Evolutionary conservation across 257 asterid species (phyloP).

Genomic region (Ocimum tenuiflorum): DNA sequence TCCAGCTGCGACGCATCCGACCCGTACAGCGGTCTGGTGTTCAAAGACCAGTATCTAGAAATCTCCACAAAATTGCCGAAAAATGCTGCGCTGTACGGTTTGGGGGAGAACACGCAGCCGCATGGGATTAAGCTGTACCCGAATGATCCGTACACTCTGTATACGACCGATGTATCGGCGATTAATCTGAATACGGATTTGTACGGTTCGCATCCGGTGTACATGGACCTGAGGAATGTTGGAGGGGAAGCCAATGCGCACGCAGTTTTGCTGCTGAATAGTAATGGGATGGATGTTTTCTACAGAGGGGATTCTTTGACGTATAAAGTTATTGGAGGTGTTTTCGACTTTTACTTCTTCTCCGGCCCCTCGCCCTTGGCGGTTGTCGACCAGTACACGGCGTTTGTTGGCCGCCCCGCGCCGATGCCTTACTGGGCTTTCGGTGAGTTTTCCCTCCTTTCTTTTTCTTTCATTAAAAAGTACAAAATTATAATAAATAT

Average conservation of each 20-base stretch:
- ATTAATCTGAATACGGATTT: constrained; percentile 69
- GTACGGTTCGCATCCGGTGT: constrained; percentile 93
- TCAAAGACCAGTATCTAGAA: constrained; percentile 91
- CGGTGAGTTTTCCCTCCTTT: constrained; percentile 38
- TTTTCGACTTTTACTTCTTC: constrained; percentile 85
- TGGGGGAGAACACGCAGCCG: constrained; percentile 86
- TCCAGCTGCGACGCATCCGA: constrained; percentile 46
- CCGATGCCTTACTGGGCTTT: constrained; percentile 98
- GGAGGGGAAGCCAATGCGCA: constrained; percentile 58
- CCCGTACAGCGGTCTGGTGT: constrained; percentile 49
- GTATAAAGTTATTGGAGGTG: constrained; percentile 89
- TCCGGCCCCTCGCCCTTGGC: constrained; percentile 82
- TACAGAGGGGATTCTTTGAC: constrained; percentile 77
- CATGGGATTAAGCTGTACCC: constrained; percentile 78
- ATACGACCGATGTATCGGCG: constrained; percentile 73
- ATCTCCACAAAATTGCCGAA: constrained; percentile 69
- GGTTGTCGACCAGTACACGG: constrained; percentile 85
- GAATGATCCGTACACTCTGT: constrained; percentile 69
- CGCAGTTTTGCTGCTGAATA: constrained; percentile 69
- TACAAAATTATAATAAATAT: too few species aligned
- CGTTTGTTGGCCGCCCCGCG: constrained; percentile 79
- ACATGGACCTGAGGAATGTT: constrained; percentile 76
- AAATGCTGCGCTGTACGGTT: constrained; percentile 74
- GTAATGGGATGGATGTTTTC: constrained; percentile 95
- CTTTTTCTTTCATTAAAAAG: too few species aligned